Conservation (phyloP, 768 basidiomycete genomes). For the Amanita inopinata region DNA sequence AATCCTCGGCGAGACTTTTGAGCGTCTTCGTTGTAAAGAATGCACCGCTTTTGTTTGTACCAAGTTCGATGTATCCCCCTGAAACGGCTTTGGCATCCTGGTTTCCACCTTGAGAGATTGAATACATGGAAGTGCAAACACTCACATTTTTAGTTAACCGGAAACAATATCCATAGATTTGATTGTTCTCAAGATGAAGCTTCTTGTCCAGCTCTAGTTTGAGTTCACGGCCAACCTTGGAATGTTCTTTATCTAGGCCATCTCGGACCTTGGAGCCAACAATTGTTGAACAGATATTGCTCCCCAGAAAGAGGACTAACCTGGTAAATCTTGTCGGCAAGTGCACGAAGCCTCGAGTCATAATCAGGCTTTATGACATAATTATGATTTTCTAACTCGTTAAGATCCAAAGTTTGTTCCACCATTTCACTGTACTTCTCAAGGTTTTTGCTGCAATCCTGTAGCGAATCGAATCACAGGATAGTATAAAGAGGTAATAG, state of each 20-base stretch:
- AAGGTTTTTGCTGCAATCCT: conserved; percentile 59
- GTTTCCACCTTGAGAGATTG: too few relatives aligned
- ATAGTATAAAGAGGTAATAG: neutral
- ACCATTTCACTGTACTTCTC: conserved; percentile 88
- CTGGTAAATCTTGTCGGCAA: conserved; percentile 58
- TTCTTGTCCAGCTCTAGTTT: conserved; percentile 88
- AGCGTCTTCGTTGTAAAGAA: conserved; percentile 80
- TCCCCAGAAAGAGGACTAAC: conserved; percentile 19
- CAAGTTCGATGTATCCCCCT: conserved; percentile 73
- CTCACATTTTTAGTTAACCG: conserved; percentile 83
- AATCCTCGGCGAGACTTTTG: conserved; percentile 64
- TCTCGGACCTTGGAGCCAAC: conserved; percentile 45
- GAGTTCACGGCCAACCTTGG: conserved; percentile 55
- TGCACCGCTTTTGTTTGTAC: conserved; percentile 76
- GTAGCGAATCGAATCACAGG: neutral
- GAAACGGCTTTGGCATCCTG: conserved; percentile 75
- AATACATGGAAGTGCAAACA: too few relatives aligned
- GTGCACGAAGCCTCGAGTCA: conserved; percentile 59
- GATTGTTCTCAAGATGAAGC: conserved; percentile 87
- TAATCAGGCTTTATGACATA: conserved; percentile 92
- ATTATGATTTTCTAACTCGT: conserved; percentile 75
- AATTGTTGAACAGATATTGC: neutral
- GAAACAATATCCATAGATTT: conserved; percentile 87
- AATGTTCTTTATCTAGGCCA: conserved; percentile 76
- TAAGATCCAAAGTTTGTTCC: conserved; percentile 88